phyloP scores from a whole-genome alignment of 169 alveolate species.

The Cryptosporidium baileyi region DNA sequence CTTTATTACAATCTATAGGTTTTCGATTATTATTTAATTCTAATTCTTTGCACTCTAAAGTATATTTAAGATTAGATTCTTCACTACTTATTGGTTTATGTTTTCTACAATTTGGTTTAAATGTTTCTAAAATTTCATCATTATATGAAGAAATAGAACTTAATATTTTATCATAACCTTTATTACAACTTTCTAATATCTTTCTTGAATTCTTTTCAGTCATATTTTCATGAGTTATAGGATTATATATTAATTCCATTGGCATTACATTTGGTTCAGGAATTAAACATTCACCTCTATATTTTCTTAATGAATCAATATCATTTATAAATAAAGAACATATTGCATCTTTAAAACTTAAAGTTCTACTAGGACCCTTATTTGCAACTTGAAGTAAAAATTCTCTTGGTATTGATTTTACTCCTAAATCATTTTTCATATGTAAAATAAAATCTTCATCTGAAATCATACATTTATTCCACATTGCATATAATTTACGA shows the following conservation, averaged over 20 bases:
- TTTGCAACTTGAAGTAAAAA: constrained; percentile 33
- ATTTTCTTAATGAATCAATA: constrained; percentile 52
- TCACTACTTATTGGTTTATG: constrained; percentile 6
- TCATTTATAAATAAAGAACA: constrained; percentile 60
- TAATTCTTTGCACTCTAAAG: not conserved
- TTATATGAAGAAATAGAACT: not conserved
- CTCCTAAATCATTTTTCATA: constrained; percentile 59
- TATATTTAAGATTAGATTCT: not conserved
- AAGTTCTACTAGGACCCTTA: constrained; percentile 63
- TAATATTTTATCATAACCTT: constrained; percentile 21
- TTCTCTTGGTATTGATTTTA: constrained; percentile 38
- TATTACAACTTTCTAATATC: not conserved
- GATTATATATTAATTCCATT: constrained; percentile 1
- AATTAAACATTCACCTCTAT: not conserved
- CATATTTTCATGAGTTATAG: constrained; percentile 26
- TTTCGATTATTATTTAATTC: not conserved
- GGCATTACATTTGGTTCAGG: constrained; percentile 20
- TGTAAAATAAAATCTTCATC: constrained; percentile 44
- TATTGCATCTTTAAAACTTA: constrained; percentile 50
- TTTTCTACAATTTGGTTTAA: constrained; percentile 7
- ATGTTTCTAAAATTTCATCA: not conserved
- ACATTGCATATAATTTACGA: constrained; percentile 65
- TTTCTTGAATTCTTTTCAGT: not conserved
- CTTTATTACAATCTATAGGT: not conserved
- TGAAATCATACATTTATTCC: constrained; percentile 62